Base-by-base conservation (phyloP, 148 eudicot genomes). In the Euryodendron excelsum region DNA sequence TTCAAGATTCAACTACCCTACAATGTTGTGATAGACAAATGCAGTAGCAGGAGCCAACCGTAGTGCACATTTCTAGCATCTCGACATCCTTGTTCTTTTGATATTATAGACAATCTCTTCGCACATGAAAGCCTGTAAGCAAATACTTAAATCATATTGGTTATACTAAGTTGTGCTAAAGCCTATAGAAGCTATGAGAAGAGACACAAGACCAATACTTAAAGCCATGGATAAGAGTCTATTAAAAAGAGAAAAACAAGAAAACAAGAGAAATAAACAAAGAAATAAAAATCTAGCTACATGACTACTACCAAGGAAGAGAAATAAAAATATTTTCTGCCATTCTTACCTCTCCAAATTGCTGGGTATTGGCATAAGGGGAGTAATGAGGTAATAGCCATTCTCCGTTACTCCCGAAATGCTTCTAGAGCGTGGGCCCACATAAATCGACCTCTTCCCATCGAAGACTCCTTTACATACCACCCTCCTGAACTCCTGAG, bases 381-480 rank as follows among this genome's bases (percentile, higher is more conserved):
- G 98, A n/a, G 98, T 90, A 69, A 96, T 86, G 47, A 96, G 31
- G 67, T 82, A 96, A 85, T 93, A 96, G 64, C 99, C 99, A 83
- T 93, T 96, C 79, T 93, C 97, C 74, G 99, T 96, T 75, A 96
- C 92, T 79, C 99, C 99, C 5, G 99, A 96, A 73, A 96, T 96
- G 86, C 99, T 96, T 86, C 99, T 90, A 33, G 98, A 96, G 47
- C 99, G 97, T 73, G 99, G 98, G 39, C 99, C 98, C 52, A 96
- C 89, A 82, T 81, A 93, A 63, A 96, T 82, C 6, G 99, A 90
- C 79, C 80, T 91, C 66, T 88, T 84, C 87, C 93, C 98, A 73
- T 91, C 98, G 80, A 88, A 90, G 53, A 83, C 69, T 71, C 99
- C 99, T 86, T 64, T 85, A 71, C 92, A 90, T 3, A 74, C 80